Evolutionary conservation across 2,329 filamentous ascomycete species (phyloP).

Genomic region (Fulvia fulva): DNA sequence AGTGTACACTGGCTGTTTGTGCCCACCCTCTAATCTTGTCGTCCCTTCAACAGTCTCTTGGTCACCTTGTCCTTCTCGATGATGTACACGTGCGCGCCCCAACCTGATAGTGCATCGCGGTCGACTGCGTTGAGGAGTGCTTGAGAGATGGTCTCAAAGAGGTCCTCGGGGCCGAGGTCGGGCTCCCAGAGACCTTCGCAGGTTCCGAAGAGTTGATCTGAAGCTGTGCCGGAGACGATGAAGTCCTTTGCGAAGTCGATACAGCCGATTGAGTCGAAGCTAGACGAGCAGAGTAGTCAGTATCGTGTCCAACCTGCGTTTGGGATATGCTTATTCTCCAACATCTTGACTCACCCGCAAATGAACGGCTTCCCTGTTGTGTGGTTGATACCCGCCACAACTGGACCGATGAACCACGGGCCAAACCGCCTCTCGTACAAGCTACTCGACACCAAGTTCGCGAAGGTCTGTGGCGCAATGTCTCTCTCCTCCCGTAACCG

Average conservation of each 20-base stretch:
- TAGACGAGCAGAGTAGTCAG: slow-evolving; percentile 10
- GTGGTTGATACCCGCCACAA: slow-evolving; percentile 90
- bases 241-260: slow-evolving; percentile 99
- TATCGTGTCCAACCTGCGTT: not conserved
- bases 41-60: slow-evolving; percentile 95
- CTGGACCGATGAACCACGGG: slow-evolving; percentile 91
- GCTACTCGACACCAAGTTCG: slow-evolving; percentile 86
- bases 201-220: slow-evolving; percentile 97
- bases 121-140: slow-evolving; percentile 92
- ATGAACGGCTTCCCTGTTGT: slow-evolving; percentile 95
- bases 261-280: slow-evolving; percentile 95
- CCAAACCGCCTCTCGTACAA: slow-evolving; percentile 96
- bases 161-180: slow-evolving; percentile 86
- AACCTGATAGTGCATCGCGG: slow-evolving; percentile 91
- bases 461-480: slow-evolving; percentile 91
- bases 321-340: not conserved
- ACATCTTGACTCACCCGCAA: slow-evolving; percentile 58
- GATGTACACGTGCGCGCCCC: slow-evolving; percentile 98
- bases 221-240: slow-evolving; percentile 93
- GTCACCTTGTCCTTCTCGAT: slow-evolving; percentile 99
- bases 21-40: slow-evolving; percentile 65
- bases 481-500: slow-evolving; percentile 94
- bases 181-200: slow-evolving; percentile 98
- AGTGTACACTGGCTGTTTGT: slow-evolving; percentile 16
- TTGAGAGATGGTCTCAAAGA: slow-evolving; percentile 98